Percentiles rank a stretch among this genome's conserved stretches.
These are phyloP conservation scores for Crithidia acanthocephali DNA, from an alignment of 208 protist genomes.

Conservation along the genomic window DNA sequence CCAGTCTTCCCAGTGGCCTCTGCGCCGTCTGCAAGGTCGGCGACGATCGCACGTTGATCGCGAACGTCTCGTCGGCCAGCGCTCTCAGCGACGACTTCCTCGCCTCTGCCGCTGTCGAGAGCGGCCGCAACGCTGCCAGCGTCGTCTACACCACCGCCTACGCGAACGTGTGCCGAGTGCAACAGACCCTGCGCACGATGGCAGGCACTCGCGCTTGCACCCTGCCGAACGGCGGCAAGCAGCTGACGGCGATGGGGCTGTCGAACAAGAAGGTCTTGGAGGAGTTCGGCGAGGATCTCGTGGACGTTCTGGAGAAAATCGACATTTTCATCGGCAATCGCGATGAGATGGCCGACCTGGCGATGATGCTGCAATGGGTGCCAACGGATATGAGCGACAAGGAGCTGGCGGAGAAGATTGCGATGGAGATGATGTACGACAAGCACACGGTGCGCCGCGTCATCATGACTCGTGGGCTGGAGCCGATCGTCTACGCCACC, in stretches of 20 bases:
- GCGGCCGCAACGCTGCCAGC: slow-evolving; percentile 20
- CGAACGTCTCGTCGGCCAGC: slow-evolving; percentile 97
- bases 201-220: slow-evolving; percentile 54
- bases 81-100: slow-evolving; percentile 93
- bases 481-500: slow-evolving; percentile 71
- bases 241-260: slow-evolving; percentile 88
- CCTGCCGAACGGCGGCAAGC: slow-evolving; percentile 49
- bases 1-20: slow-evolving; percentile 91
- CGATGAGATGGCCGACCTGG: slow-evolving; percentile 76
- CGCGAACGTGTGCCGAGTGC: slow-evolving; percentile 80
- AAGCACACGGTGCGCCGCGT: slow-evolving; percentile 42
- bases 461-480: slow-evolving; percentile 88
- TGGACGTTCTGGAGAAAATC: slow-evolving; percentile 72
- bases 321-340: slow-evolving; percentile 95
- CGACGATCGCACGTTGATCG: slow-evolving; percentile 94
- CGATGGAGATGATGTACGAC: slow-evolving; percentile 44
- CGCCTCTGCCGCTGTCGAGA: slow-evolving; percentile 53
- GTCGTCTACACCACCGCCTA: slow-evolving; percentile 87
- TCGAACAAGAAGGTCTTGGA: slow-evolving; percentile 89
- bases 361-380: slow-evolving; percentile 59
- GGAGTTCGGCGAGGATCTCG: slow-evolving; percentile 88
- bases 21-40: slow-evolving; percentile 97
- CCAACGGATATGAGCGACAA: slow-evolving; percentile 31
- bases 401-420: slow-evolving; percentile 31
- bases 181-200: slow-evolving; percentile 45